Evolutionary conservation across 164 flowering plant species (phyloP).

Genomic region (Amborella trichopoda): DNA sequence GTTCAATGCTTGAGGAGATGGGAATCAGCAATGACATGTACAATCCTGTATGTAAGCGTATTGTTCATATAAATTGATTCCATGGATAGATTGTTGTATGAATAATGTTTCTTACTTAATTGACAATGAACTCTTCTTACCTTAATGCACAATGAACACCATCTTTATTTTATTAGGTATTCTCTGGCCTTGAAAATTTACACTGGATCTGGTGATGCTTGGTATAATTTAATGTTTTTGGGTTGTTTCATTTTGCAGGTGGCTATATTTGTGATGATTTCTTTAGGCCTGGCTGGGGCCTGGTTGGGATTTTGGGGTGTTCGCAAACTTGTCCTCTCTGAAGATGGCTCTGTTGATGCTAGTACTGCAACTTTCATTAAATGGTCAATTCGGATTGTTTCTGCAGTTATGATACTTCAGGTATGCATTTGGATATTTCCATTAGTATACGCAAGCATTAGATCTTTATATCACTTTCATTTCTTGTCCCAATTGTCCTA

Average conservation of each 20-base stretch:
- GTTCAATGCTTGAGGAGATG: slow-evolving; percentile 36
- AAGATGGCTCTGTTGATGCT: slow-evolving; percentile 71
- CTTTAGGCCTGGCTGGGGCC: slow-evolving; percentile 66
- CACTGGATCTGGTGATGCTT: neutral
- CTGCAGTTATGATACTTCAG: slow-evolving; percentile 66
- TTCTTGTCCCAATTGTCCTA: neutral
- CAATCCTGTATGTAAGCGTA: slow-evolving; percentile 61
- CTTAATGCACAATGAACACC: neutral
- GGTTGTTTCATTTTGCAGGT: slow-evolving; percentile 31
- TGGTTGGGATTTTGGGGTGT: slow-evolving; percentile 96
- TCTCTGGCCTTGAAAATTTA: neutral
- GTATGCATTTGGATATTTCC: slow-evolving; percentile 18
- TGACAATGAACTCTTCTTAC: neutral
- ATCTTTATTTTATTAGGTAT: neutral
- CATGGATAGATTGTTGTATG: neutral
- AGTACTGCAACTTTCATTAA: slow-evolving; percentile 52
- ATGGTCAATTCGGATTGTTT: slow-evolving; percentile 61
- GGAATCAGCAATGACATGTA: slow-evolving; percentile 81
- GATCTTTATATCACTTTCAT: neutral
- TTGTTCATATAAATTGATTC: neutral
- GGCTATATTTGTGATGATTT: slow-evolving; percentile 42
- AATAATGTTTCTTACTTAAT: neutral
- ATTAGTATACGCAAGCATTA: neutral
- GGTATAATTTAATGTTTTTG: neutral
- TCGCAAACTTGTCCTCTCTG: slow-evolving; percentile 57